Evolutionary conservation across 345 rosid genomes (phyloP).

Genomic region (Lepidium africanum): DNA sequence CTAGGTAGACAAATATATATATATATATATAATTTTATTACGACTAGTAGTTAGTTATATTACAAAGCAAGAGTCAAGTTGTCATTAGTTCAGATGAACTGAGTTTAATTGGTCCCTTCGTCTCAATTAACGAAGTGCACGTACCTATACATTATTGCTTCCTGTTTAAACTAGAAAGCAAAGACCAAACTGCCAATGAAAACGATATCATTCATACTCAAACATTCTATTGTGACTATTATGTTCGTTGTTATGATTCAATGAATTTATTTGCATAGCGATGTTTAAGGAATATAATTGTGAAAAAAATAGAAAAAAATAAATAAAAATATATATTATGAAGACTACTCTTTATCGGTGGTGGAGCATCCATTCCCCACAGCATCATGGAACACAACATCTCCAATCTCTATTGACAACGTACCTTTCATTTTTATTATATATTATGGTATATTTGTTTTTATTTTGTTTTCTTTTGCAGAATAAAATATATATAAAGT

Average conservation of each 20-base stretch:
- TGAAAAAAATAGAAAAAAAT: not conserved
- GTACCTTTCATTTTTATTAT: not conserved
- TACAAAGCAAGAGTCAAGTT: not conserved
- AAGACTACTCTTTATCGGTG: slow-evolving; percentile 9
- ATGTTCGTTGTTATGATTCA: not conserved
- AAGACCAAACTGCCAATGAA: slow-evolving; percentile 14
- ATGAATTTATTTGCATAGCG: not conserved
- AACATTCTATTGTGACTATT: not conserved
- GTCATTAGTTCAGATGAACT: not conserved
- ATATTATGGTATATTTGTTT: not conserved
- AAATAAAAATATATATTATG: not conserved
- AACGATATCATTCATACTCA: slow-evolving; percentile 6
- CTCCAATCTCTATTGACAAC: not conserved
- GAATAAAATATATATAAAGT: not conserved
- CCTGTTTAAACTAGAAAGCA: slow-evolving; percentile 10
- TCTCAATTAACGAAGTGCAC: not conserved
- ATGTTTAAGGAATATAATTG: not conserved
- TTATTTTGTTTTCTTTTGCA: not conserved
- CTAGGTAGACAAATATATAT: too few species aligned
- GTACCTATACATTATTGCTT: slow-evolving; percentile 1
- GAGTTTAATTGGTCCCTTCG: not conserved
- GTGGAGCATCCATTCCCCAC: slow-evolving; percentile 20
- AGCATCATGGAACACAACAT: slow-evolving; percentile 15
- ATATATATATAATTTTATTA: not conserved
- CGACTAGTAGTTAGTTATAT: not conserved